Base-by-base conservation (phyloP, 2,329 filamentous ascomycete genomes). In the Aspergillus sergii region DNA sequence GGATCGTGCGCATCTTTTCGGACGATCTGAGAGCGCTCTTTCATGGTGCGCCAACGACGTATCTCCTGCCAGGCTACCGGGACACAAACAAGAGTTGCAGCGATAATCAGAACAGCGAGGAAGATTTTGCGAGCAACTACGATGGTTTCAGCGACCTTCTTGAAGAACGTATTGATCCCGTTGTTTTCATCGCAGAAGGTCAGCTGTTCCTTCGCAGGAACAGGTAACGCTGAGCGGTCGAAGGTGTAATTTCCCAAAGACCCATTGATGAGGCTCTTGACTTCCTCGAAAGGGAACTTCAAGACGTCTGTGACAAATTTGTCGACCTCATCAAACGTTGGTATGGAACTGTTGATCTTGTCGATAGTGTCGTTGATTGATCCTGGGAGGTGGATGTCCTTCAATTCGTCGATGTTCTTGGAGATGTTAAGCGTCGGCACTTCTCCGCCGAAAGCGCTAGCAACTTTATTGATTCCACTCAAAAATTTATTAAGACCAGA, bases 141-240 rank as follows among this genome's bases (percentile, higher is more conserved):
- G n/a, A 90, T 86, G 51, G 93, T 83, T 30, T 86, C 79, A 57
- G 88, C 87, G 1, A 98, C 83, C 14, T 83, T 83, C 61, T 89
- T 82, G 77, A 99, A 99, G 82, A 98, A 98, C 67, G 89, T 84
- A 73, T 89, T 88, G 77, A 99, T 91, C 36, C 86, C 88, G 68
- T 92, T 86, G 79, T 95, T 93, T 74, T 93, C 88, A 48, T 92
- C 92, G 82, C 95, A 99, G 81, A 99, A 98, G 0, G 86, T 89
- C 59, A 99, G 83, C 43, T 88, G 82, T 77, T 96, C 86, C 81
- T 96, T 97, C 70, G 89, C 81, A 1, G 95, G 93, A 3, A 97
- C 85, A 0, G 94, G 93, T 70, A 99, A 94, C 11, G 90, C 79
- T 14, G 87, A 86, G 19, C 88, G 85, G 74, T 97, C 88, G 75